Base-by-base conservation (phyloP, 805 yeast species). In the Sungouiella thailandica region DNA sequence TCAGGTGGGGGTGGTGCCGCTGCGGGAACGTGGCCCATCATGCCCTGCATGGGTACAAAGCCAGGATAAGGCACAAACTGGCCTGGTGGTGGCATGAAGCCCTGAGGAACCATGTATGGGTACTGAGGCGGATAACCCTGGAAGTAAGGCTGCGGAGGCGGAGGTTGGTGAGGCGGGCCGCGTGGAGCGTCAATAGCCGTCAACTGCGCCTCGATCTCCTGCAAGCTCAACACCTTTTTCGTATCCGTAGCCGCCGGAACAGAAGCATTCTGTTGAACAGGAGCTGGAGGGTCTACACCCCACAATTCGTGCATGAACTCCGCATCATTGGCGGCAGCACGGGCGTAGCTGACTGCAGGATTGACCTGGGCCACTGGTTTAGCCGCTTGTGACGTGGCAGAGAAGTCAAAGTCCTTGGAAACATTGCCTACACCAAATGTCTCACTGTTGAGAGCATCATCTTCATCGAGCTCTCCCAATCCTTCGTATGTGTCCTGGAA, bases 401-500 rank as follows among this genome's bases (percentile, higher is more conserved):
- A 78, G 55, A 83, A 84, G 52, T 76, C 75, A 49, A 80, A 83
- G 47, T 83, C 85, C 43, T 73, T 70, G 20, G 79, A 76, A 34
- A 78, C 68, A 1, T 64, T 56, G 18, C 65, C 68, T 17, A 38
- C 68, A 17, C 93, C 94, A 58, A 85, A 85, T 1, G 94, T 85
- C 52, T 80, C 88, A 42, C 78, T 84, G 52, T 85, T 84, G 46
- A 81, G 69, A 24, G 83, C 93, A 53, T 86, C 96, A 30, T 82
- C 89, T 37, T 78, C 84, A 22, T 68, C 72, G 30, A 65, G 69
- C 43, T 78, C 84, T 5, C 86, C 94, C 35, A 81, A 69, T 2
- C 90, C 89, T 36, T 78, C 84, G 57, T 83, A 84, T 13, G 90
- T 79, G 22, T 87, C 94, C 49, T 87, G 94, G 53, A 86, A 87